Evolutionary conservation across 192 early-diverging fungal species (phyloP).

Genomic region (Backusella tarrabulga): DNA sequence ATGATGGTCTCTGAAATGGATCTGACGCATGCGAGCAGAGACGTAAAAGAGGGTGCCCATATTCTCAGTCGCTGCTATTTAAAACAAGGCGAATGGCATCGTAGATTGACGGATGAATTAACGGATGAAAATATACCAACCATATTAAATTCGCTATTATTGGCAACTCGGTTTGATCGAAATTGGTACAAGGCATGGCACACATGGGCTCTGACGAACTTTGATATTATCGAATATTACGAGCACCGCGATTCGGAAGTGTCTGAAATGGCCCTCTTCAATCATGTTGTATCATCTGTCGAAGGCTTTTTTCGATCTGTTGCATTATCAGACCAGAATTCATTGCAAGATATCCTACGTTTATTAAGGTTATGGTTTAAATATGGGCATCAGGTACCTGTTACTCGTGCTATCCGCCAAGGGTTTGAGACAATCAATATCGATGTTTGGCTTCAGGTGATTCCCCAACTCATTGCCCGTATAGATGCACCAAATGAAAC

Average conservation of each 20-base stretch:
- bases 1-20: constrained; percentile 44
- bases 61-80: constrained; percentile 87
- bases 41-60: constrained; percentile 43
- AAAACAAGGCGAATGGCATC: constrained; percentile 95
- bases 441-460: constrained; percentile 96
- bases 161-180: constrained; percentile 86
- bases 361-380: constrained; percentile 95
- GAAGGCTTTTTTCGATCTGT: constrained; percentile 94
- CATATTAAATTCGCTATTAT: constrained; percentile 77
- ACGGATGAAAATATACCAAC: constrained; percentile 56
- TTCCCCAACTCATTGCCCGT: constrained; percentile 94
- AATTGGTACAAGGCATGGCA: constrained; percentile 99
- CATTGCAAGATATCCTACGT: constrained; percentile 92
- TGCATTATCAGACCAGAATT: constrained; percentile 77
- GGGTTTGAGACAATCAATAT: constrained; percentile 83
- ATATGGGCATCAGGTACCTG: constrained; percentile 83
- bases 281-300: constrained; percentile 88
- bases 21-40: constrained; percentile 34
- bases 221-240: constrained; percentile 79
- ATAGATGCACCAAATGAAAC: constrained; percentile 79
- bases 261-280: constrained; percentile 40
- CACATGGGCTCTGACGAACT: constrained; percentile 92
- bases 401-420: constrained; percentile 75
- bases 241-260: constrained; percentile 48
- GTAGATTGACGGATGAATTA: constrained; percentile 45